phyloP scores from a whole-genome alignment of 2,329 filamentous ascomycete genomes.

The Ceratocystis cacaofunesta region DNA sequence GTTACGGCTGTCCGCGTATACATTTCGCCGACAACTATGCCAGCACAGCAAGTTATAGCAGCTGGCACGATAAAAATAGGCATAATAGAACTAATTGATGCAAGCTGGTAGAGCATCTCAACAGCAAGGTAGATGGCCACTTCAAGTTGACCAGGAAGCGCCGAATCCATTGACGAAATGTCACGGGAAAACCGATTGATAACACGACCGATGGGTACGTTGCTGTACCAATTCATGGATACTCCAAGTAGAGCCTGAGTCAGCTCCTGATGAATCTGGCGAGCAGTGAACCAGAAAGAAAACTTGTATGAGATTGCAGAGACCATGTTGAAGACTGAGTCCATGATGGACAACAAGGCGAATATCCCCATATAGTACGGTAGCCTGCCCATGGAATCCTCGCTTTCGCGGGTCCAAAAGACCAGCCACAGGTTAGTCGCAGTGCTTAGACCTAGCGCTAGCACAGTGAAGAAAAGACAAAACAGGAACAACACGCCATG shows the following conservation, averaged over 20 bases:
- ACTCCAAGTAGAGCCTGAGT: constrained; percentile 38
- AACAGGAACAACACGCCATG: constrained; percentile 8
- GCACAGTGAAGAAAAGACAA: constrained; percentile 10
- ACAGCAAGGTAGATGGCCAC: constrained; percentile 29
- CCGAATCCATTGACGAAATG: constrained; percentile 39
- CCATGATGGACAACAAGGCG: constrained; percentile 31
- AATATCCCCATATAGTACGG: constrained; percentile 41
- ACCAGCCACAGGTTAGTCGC: constrained; percentile 31
- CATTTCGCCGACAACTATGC: constrained; percentile 29
- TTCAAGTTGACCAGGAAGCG: constrained; percentile 32
- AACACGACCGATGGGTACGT: constrained; percentile 37
- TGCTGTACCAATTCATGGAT: constrained; percentile 42
- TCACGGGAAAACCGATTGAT: constrained; percentile 43
- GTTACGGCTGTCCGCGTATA: constrained; percentile 31
- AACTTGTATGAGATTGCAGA: constrained; percentile 36
- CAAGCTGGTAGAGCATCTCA: constrained; percentile 32
- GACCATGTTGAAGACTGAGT: constrained; percentile 29
- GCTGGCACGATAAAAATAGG: constrained; percentile 36
- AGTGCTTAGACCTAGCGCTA: constrained; percentile 11
- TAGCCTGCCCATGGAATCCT: constrained; percentile 30
- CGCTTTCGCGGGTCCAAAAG: constrained; percentile 26
- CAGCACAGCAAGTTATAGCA: constrained; percentile 31
- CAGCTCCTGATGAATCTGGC: constrained; percentile 36
- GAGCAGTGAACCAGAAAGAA: constrained; percentile 42
- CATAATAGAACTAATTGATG: constrained; percentile 36